Base-by-base conservation (phyloP, 176 grass and related monocot genomes). In the Zea mays region DNA sequence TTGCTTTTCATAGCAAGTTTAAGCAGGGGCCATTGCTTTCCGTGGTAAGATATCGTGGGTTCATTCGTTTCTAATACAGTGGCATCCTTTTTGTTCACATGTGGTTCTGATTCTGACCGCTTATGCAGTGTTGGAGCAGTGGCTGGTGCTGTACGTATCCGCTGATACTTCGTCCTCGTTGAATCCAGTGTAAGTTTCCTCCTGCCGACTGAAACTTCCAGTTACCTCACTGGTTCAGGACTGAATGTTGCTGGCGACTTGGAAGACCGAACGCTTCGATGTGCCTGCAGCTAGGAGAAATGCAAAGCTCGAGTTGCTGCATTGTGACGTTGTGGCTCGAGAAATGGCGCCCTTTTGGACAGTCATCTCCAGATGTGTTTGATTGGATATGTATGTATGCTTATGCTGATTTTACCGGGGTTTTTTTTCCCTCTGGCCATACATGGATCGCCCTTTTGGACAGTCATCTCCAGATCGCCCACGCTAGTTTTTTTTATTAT, bases 91-190 rank as follows among this genome's bases (percentile, higher is more conserved):
- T 74, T 79, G 61, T 44, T 82, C 76, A 87, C 65, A 72, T 59
- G 27, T 76, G 71, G 9, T 62, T 69, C 33, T n/a, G n/a, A n/a
- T 62, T 69, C 33, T 33, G 56, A 82, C 61, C 46, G 54, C 46
- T 34, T 17, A 58, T 88, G 81, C 89, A 98, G 95, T 94, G 95
- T 47, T 98, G 95, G 91, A 94, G 89, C 52, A 92, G 85, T 62
- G 91, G 95, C 33, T 89, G 89, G 95, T 98, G 91, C 73, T 98
- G 95, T 79, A 98, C 95, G 58, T 98, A 98, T 71, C 95, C 91
- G 10, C 79, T 98, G 20, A 90, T 98, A 77, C 89, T 94, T 64
- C 91, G 77, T 8, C 85, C 89, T 2, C 73, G 87, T 74, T 75
- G 84, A 75, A 19, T 91, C 56, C 72, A 46, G 39, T 78, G 84